Conservation (phyloP, 345 rosid genomes). For the Melaleuca alternifolia region DNA sequence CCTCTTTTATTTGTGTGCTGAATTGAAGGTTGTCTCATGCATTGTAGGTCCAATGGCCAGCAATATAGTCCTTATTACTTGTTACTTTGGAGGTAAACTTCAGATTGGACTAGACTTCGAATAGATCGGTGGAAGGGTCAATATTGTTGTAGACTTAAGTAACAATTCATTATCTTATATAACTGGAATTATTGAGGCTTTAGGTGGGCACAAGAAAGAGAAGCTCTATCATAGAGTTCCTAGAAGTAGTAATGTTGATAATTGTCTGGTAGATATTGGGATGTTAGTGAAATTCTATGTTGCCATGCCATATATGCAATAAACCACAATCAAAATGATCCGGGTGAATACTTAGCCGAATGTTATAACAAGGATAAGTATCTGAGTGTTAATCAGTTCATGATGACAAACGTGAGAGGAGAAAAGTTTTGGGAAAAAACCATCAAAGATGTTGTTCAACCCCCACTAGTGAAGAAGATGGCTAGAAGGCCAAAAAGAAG, state of each 20-base stretch:
- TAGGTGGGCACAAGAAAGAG: neutral
- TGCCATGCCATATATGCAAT: neutral
- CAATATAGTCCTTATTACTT: neutral
- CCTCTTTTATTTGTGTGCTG: too few relatives aligned
- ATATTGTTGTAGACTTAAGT: neutral
- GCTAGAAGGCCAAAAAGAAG: too few relatives aligned
- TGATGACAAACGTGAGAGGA: neutral
- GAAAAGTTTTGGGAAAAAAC: neutral
- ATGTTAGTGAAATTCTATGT: neutral
- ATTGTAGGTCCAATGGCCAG: neutral
- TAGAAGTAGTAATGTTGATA: neutral
- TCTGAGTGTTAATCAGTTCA: too few relatives aligned
- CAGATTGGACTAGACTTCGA: neutral
- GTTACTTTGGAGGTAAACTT: neutral
- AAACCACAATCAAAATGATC: too few relatives aligned
- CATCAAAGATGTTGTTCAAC: too few relatives aligned
- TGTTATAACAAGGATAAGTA: too few relatives aligned
- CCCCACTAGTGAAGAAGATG: neutral
- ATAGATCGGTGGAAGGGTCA: neutral
- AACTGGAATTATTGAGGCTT: neutral
- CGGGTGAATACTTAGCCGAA: too few relatives aligned
- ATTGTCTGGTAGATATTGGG: accelerated
- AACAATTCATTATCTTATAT: neutral
- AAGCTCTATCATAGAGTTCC: neutral
- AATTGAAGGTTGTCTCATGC: neutral